Evolutionary conservation across 2,329 filamentous ascomycete species (phyloP).

Genomic region (Alternaria gansuensis): DNA sequence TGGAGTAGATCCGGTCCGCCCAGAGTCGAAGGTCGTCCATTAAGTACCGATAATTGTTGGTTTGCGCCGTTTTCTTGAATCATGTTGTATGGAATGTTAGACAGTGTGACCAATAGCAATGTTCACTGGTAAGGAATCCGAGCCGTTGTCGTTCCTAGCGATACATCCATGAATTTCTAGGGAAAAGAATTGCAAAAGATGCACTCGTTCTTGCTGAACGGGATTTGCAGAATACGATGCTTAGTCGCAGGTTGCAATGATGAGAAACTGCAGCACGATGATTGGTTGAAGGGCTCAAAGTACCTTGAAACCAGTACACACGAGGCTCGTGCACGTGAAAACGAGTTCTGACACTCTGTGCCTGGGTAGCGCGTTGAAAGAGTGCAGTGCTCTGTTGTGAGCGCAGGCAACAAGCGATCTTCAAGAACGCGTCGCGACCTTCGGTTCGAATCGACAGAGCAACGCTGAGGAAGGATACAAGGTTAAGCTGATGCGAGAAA

Average conservation of each 20-base stretch:
- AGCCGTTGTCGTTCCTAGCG: slow-evolving; percentile 3
- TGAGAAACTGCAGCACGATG: slow-evolving; percentile 48
- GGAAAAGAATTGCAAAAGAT: slow-evolving; percentile 2
- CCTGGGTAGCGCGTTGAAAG: slow-evolving; percentile 16
- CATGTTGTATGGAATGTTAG: slow-evolving; percentile 38
- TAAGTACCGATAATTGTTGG: slow-evolving; percentile 58
- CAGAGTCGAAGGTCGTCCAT: slow-evolving; percentile 62
- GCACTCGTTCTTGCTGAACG: slow-evolving; percentile 5
- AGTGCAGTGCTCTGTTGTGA: slow-evolving; percentile 12
- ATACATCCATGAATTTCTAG: background rate
- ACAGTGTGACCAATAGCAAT: slow-evolving; percentile 6
- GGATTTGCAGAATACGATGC: slow-evolving; percentile 5
- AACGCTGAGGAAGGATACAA: background rate
- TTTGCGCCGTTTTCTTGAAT: slow-evolving; percentile 22
- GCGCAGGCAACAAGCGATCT: slow-evolving; percentile 8
- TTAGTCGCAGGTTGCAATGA: slow-evolving; percentile 31
- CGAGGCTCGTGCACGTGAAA: slow-evolving; percentile 38
- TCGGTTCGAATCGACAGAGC: background rate
- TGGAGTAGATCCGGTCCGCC: slow-evolving; percentile 67
- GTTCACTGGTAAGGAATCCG: slow-evolving; percentile 1
- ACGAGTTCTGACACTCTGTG: slow-evolving; percentile 20
- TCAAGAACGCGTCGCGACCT: background rate
- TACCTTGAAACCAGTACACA: slow-evolving; percentile 31
- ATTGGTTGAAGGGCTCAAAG: slow-evolving; percentile 36
- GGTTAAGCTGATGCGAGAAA: background rate